phyloP scores from a whole-genome alignment of 257 asterid genomes.

The Henckelia pumila region DNA sequence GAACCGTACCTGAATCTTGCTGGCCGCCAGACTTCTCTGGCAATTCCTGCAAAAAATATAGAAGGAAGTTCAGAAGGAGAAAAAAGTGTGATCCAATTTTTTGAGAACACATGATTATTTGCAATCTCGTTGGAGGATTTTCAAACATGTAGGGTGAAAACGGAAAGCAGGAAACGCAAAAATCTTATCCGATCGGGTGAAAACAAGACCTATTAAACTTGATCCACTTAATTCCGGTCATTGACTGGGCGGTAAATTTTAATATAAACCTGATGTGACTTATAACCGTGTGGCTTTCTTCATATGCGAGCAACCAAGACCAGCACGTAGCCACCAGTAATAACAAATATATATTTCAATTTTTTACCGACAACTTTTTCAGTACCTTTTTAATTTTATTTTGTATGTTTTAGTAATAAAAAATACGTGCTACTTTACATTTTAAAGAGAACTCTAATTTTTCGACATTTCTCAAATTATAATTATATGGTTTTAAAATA shows the following conservation, averaged over 20 bases:
- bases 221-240: not conserved
- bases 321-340: not conserved
- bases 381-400: not conserved
- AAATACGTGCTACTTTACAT: no score
- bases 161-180: not conserved
- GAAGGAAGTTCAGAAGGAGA: constrained; percentile 19
- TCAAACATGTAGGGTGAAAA: not conserved
- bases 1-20: constrained; percentile 53
- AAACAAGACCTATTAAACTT: not conserved
- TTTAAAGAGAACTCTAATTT: not conserved
- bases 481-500: no score
- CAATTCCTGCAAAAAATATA: constrained; percentile 40
- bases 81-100: not conserved
- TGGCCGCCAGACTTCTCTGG: constrained; percentile 50
- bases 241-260: not conserved
- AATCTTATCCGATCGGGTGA: not conserved
- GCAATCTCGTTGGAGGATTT: not conserved
- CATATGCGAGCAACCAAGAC: not conserved
- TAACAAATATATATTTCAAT: not conserved
- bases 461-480: no score
- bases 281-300: not conserved
- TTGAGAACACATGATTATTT: not conserved
- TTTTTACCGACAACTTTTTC: no score
- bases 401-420: not conserved
- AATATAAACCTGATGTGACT: not conserved